These are phyloP conservation scores for Citrus reticulata DNA, from an alignment of 345 rosid genomes.

Conservation along the genomic window DNA sequence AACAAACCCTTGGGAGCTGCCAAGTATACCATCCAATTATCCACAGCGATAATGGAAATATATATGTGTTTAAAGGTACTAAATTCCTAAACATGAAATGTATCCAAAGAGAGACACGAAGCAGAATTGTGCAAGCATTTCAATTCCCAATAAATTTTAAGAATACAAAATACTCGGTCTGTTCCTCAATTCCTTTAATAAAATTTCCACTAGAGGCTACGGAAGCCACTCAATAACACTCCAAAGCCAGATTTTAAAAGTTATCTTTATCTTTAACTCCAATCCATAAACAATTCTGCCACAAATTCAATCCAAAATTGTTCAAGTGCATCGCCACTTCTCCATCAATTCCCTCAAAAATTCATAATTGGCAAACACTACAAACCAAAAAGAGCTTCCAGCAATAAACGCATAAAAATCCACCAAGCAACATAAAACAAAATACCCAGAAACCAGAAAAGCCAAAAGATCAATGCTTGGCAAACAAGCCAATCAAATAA, in stretches of 20 bases:
- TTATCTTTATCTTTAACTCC: not conserved
- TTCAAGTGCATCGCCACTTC: not conserved
- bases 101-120: too few species aligned
- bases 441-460: slow-evolving; percentile 22
- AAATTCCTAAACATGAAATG: too few species aligned
- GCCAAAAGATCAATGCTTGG: slow-evolving; percentile 13
- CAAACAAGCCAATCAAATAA: not conserved
- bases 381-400: not conserved
- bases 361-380: not conserved
- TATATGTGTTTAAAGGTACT: too few species aligned
- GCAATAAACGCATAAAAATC: not conserved
- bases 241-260: not conserved
- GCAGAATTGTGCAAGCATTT: too few species aligned
- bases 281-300: not conserved
- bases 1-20: slow-evolving; percentile 15
- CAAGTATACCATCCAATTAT: too few species aligned
- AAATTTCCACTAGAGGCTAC: not conserved
- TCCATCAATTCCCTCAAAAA: not conserved
- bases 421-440: too few species aligned
- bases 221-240: not conserved
- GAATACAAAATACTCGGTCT: too few species aligned
- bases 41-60: too few species aligned
- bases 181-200: not conserved
- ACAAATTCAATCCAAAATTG: not conserved
- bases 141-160: too few species aligned